Conservation (phyloP, 1,284 basidiomycete species). For the Apiotrichum mycotoxinovorans region DNA sequence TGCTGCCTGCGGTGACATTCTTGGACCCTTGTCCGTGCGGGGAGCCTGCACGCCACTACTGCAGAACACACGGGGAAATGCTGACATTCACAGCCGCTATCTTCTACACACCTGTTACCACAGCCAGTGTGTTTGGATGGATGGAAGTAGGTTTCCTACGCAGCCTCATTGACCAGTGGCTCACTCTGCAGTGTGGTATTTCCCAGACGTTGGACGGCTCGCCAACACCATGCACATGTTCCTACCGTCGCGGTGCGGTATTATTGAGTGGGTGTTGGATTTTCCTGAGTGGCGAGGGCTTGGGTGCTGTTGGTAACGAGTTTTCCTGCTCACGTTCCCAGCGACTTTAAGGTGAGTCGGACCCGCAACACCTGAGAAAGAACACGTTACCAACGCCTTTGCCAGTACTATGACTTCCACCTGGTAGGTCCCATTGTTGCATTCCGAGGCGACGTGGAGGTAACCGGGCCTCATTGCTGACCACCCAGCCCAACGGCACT, state of each 20-base stretch:
- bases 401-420: slow-evolving; percentile 33
- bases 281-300: too few species aligned
- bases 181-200: slow-evolving; percentile 30
- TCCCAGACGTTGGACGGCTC: slow-evolving; percentile 30
- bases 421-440: slow-evolving; percentile 16
- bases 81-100: slow-evolving; percentile 15
- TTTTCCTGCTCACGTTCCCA: slow-evolving; percentile 3
- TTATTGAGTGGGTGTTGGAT: slow-evolving; percentile 22
- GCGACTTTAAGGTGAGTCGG: slow-evolving; percentile 16
- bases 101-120: slow-evolving; percentile 27
- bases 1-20: not conserved
- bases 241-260: slow-evolving; percentile 20
- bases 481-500: slow-evolving; percentile 17
- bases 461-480: too few species aligned
- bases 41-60: too few species aligned
- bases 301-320: too few species aligned
- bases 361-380: not conserved
- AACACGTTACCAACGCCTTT: not conserved
- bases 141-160: slow-evolving; percentile 19
- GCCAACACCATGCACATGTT: slow-evolving; percentile 31
- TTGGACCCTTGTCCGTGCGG: too few species aligned
- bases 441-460: too few species aligned
- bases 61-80: too few species aligned
- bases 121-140: slow-evolving; percentile 28
- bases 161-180: too few species aligned